Evolutionary conservation across 2,329 filamentous ascomycete species (phyloP), one percentile per base, ranked within the genome.

Genomic region (Talaromyces sp.): DNA sequence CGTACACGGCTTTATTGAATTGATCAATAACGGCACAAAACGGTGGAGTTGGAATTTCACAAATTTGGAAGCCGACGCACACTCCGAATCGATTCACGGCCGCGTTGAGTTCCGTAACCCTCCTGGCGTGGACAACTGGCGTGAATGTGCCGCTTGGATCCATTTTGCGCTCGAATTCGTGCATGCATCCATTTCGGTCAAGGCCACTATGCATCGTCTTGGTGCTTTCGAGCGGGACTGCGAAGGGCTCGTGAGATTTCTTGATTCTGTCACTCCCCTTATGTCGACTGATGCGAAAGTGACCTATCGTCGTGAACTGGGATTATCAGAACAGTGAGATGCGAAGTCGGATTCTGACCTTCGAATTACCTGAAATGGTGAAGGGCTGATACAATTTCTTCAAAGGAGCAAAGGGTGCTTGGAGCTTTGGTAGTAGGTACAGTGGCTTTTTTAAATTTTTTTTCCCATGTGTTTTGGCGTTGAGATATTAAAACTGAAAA

Each of bases 141-240:
- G 37, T 28, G 53, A 55, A 6, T 55, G 53, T 4, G 19, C 10
- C 2, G 53, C 53, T n/a, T 55, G 53, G 53, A 46, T 55, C 15
- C 21, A 55, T 17, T 55, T 55, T 19, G 35, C 39, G 3, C 1
- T 55, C 25, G 53, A 55, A 10, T 55, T 55, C 21, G 40, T 55
- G 2, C 39, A 55, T 37, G 53, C 53, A 7, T 31, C 53, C 1
- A 46, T 55, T 28, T 45, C 21, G 4, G 17, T 19, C 1, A 21
- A 11, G 8, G 19, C 40, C 4, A 22, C 31, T 4, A 31, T 55
- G 13, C 15, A 9, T 10, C 40, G 53, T 33, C 53, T 55, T n/a
- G 40, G 9, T 9, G 7, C 10, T 19, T 55, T 55, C 13, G 13
- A 9, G 9, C 4, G 19, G n/a, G 53, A 55, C 19, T 43, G 5